Evolutionary conservation across 2,329 filamentous ascomycete species (phyloP), one percentile per base, ranked within the genome.

Genomic region (Ophiostoma sp.): DNA sequence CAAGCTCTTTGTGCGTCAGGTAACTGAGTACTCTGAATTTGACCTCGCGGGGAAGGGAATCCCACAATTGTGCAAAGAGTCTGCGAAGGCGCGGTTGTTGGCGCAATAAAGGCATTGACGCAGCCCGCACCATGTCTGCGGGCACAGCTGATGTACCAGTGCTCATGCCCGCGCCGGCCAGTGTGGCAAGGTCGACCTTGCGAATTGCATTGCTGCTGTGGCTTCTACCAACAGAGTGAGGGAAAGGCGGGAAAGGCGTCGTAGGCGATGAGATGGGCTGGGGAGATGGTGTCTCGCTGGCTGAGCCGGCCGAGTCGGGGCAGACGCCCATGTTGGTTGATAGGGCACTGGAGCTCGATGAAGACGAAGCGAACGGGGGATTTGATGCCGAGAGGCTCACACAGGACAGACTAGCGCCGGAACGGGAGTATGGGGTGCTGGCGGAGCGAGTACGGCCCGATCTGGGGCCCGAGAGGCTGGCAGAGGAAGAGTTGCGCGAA

Each of bases 401-500:
- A 72, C 84, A 86, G 1, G 85, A 87, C 12, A 86, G 75, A 63
- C 79, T 82, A 63, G 69, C 66, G 1, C 79, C 79, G n/a, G 80
- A 77, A 52, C 76, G 77, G 72, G 87, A 80, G 82, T 92, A 88
- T 9, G 89, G 86, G 74, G 89, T 90, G 74, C 85, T 88, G 69
- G 86, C 84, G 6, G 91, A 89, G 68, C 87, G 84, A 40, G 86
- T 81, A 69, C 89, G 85, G 68, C 87, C 84, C 67, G 87, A 77
- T 69, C 85, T 6, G 18, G 27, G 27, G 27, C 40, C 85, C 55
- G 84, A 82, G 66, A 96, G 79, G 16, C 90, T 91, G 0, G 90
- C 88, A 6, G 89, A 92, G 0, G 92, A 96, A 11, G 91, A 89
- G 75, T 96, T 94, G 69, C 91, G 88, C 71, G 94, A 89, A 65